phyloP scores from a whole-genome alignment of 2,329 filamentous ascomycete species.

The Neobulgaria alba region DNA sequence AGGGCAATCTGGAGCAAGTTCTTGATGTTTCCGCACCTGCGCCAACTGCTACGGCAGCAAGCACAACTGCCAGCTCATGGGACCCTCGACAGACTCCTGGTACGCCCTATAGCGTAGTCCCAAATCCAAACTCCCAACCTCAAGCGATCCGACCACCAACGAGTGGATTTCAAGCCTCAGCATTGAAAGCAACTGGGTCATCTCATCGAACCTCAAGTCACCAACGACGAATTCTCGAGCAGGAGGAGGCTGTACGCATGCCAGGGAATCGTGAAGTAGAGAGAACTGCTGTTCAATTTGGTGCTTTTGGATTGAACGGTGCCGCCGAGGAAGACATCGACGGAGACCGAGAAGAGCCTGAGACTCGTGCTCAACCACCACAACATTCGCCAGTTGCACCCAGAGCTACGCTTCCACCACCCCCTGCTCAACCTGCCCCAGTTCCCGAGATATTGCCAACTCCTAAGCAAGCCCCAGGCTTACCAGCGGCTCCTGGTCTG shows the following conservation, averaged over 20 bases:
- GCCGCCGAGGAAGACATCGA: constrained; percentile 76
- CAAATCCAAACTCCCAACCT: constrained; percentile 51
- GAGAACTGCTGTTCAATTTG: constrained; percentile 88
- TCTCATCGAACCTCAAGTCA: constrained; percentile 66
- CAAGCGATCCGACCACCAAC: constrained; percentile 44
- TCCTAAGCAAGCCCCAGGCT: constrained; percentile 34
- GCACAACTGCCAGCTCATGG: constrained; percentile 80
- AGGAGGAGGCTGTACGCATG: constrained; percentile 98
- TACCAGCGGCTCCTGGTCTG: constrained; percentile 37
- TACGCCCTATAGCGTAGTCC: constrained; percentile 57
- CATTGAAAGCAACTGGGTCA: constrained; percentile 63
- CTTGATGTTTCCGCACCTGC: constrained; percentile 71
- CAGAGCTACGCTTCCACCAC: constrained; percentile 77
- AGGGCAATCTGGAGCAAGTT: constrained; percentile 86
- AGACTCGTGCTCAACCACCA: constrained; percentile 87
- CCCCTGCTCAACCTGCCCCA: constrained; percentile 41
- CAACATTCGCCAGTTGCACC: constrained; percentile 87
- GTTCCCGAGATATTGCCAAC: constrained; percentile 47
- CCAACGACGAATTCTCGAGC: constrained; percentile 80
- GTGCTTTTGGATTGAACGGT: constrained; percentile 83
- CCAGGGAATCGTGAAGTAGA: constrained; percentile 93
- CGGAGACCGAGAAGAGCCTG: constrained; percentile 87
- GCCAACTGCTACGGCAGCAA: constrained; percentile 74
- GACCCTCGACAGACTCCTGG: constrained; percentile 56
- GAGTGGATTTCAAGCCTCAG: constrained; percentile 71